Evolutionary conservation across 2,329 filamentous ascomycete genomes (phyloP).

Genomic region (Diaporthe sp.): DNA sequence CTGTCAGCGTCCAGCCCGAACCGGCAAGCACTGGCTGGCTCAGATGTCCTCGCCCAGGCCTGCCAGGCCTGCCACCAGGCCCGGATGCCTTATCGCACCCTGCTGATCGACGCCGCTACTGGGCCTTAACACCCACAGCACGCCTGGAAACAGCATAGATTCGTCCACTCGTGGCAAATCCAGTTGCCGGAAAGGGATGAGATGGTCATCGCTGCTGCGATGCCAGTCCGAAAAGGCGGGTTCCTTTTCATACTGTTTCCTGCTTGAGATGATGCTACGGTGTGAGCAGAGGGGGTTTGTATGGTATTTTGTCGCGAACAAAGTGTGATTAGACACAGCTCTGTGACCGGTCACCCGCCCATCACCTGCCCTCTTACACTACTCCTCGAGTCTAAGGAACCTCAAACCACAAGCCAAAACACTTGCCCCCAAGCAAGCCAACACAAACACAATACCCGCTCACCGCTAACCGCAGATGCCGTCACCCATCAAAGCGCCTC

Average conservation of each 20-base stretch:
- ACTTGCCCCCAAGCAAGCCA: background rate
- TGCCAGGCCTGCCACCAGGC: constrained; percentile 1
- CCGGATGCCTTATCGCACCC: constrained; percentile 9
- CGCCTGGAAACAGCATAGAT: background rate
- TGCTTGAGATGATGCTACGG: background rate
- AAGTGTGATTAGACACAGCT: background rate
- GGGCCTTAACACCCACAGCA: background rate
- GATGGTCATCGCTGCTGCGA: background rate
- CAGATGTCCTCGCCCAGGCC: background rate
- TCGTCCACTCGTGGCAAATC: background rate
- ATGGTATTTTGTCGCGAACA: background rate
- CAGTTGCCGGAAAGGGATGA: constrained; percentile 1
- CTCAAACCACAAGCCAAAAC: background rate
- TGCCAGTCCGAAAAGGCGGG: background rate
- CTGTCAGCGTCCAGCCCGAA: constrained; percentile 10
- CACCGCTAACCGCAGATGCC: background rate
- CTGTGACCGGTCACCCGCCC: background rate
- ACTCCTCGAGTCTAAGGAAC: background rate
- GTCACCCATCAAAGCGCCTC: background rate
- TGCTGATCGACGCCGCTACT: constrained; percentile 20
- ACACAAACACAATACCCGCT: background rate
- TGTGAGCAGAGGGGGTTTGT: background rate
- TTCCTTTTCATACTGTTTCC: background rate
- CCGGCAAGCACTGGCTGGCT: background rate
- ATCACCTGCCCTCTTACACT: background rate